phyloP scores from a whole-genome alignment of 108 stramenopile species.

The Cyclotella kingstonii region DNA sequence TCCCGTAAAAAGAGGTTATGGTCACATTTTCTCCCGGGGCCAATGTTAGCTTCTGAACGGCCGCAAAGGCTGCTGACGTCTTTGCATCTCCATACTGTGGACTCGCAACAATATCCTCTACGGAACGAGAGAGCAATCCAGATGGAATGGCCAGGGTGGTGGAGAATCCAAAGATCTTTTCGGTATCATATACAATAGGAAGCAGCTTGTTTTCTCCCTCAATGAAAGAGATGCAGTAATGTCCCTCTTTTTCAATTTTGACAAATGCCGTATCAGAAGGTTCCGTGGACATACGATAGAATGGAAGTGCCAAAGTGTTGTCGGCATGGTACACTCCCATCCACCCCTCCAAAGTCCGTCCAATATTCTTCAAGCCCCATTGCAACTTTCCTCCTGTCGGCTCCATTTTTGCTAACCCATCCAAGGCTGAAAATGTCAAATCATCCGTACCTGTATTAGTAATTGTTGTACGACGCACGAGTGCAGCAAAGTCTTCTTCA shows the following conservation, averaged over 20 bases:
- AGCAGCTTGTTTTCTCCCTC: conserved; percentile 63
- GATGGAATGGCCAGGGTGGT: conserved; percentile 70
- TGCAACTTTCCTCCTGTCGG: conserved; percentile 82
- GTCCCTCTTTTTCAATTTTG: conserved; percentile 82
- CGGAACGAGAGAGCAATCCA: conserved; percentile 54
- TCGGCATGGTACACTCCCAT: conserved; percentile 92
- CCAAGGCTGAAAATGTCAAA: conserved; percentile 75
- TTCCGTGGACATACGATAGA: conserved; percentile 90
- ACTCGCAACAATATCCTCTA: conserved; percentile 66
- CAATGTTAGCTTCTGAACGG: conserved; percentile 61
- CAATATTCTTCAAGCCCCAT: conserved; percentile 86
- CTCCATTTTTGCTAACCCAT: conserved; percentile 89
- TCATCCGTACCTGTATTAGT: conserved; percentile 70
- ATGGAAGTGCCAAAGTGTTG: conserved; percentile 80
- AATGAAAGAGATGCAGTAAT: conserved; percentile 88
- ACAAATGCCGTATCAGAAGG: conserved; percentile 87
- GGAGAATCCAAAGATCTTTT: conserved; percentile 85
- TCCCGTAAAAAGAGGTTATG: conserved; percentile 84
- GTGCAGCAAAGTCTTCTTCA: conserved; percentile 83
- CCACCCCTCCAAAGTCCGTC: conserved; percentile 96
- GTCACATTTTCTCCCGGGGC: conserved; percentile 75
- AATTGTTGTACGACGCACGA: conserved; percentile 85
- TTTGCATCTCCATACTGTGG: conserved; percentile 89
- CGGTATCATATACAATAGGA: conserved; percentile 90
- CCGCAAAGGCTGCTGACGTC: conserved; percentile 93